Evolutionary conservation across 2,329 filamentous ascomycete species (phyloP), one percentile per base, ranked within the genome.

Genomic region (Calonectria pauciramosa): DNA sequence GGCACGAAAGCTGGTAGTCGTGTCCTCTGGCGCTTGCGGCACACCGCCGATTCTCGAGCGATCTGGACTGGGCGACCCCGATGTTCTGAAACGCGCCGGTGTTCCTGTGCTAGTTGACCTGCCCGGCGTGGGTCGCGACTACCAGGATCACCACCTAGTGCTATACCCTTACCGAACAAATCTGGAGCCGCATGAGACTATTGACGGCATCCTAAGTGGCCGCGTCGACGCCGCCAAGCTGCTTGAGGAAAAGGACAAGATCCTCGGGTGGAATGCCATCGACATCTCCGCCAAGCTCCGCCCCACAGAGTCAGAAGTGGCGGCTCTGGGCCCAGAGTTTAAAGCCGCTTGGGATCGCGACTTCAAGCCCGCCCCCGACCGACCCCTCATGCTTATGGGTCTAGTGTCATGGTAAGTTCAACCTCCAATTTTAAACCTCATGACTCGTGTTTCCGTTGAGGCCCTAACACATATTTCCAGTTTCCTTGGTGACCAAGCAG

Each of bases 31-130:
- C 14, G 87, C 90, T 0, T 85, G 88, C 8, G 88, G 89, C 2
- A 90, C 90, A 0, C 90, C 91, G 0, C 82, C 84, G 0, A 86
- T 94, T 1, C 87, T 94, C 0, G 91, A 94, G 80, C 85, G 92
- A 26, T 94, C 92, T 0, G 92, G 92, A 10, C 79, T 94, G 1
- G 91, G 91, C n/a, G 85, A 86, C 56, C 83, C 86, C 0, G 84
- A 88, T 2, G 78, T 91, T 8, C 86, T 93, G 2, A 80, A 86
- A 52, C 83, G 83, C 23, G 86, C 88, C 0, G 87, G 86, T 0
- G 86, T 92, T 3, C 84, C 87, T 1, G 79, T 88, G 4, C 79
- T 88, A 1, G 83, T 86, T 3, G 85, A 90, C 60, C 80, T 91
- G 1, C 87, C 88, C 0, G 89, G 89, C 3, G 90, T 92, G 1